Percentiles rank a stretch among this genome's conserved stretches.
These are phyloP conservation scores for Cryomyces antarcticus DNA, from an alignment of 495 filamentous ascomycete species.

Conservation along the genomic window DNA sequence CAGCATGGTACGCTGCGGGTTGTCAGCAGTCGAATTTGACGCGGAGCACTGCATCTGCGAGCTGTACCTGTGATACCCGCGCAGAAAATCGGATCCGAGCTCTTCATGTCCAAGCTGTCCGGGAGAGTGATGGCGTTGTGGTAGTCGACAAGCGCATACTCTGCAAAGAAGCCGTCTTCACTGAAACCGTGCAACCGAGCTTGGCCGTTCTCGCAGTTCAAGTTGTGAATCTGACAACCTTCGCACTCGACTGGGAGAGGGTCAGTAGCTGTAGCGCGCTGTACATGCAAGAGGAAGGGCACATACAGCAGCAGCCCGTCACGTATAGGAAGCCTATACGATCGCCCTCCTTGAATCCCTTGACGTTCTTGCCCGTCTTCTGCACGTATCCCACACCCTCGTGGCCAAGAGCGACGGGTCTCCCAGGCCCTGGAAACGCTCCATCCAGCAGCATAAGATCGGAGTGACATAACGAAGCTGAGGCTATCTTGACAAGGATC, in stretches of 20 bases:
- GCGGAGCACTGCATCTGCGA: no score
- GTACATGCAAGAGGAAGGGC: no score
- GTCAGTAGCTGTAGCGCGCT: no score
- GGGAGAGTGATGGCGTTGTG: constrained; percentile 20
- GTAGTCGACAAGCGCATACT: constrained; percentile 20
- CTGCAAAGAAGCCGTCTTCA: constrained; percentile 21
- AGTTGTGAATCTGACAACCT: constrained; percentile 19
- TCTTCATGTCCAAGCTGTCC: constrained; percentile 15
- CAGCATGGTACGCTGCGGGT: constrained; percentile 15
- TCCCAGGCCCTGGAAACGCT: neutral
- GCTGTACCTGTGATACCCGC: constrained; percentile 19
- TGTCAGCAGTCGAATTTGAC: no score
- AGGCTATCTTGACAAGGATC: constrained; percentile 21
- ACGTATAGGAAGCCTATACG: constrained; percentile 20
- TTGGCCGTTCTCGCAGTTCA: constrained; percentile 17
- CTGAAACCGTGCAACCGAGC: constrained; percentile 18
- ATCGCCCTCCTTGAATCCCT: constrained; percentile 21
- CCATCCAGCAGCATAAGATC: constrained; percentile 13
- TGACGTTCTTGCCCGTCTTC: constrained; percentile 15
- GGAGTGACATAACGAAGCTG: constrained; percentile 20
- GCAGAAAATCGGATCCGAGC: constrained; percentile 18
- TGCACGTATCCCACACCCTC: constrained; percentile 21
- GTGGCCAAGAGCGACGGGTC: constrained; percentile 18
- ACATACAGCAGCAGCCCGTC: constrained; percentile 16
- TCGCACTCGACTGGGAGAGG: constrained; percentile 11